Percentiles rank a stretch among this genome's conserved stretches.
Evolutionary conservation across 495 filamentous ascomycete genomes (phyloP).

Genomic region (Penicillium atrosanguineum): DNA sequence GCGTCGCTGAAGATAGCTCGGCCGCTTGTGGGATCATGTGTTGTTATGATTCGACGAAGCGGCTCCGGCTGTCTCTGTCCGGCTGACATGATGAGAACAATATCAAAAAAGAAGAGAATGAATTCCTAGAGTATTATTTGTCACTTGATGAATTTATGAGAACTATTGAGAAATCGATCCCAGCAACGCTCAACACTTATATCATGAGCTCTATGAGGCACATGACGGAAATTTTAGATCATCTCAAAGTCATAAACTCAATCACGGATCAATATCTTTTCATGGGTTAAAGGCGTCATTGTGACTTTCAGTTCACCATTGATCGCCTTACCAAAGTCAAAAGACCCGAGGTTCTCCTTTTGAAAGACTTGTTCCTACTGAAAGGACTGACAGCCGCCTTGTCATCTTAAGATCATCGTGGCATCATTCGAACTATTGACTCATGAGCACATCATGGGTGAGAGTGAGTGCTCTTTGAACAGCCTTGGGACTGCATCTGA

Average conservation of each 20-base stretch:
- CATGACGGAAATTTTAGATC: slow-evolving; percentile 16
- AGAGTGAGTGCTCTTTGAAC: no score
- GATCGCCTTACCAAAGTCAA: slow-evolving; percentile 29
- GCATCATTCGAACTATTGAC: no score
- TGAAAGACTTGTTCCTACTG: no score
- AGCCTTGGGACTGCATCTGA: no score
- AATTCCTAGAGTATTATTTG: slow-evolving; percentile 4
- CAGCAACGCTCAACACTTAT: slow-evolving; percentile 14
- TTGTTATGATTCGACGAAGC: slow-evolving; percentile 20
- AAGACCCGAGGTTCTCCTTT: slow-evolving; percentile 37
- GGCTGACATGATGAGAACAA: slow-evolving; percentile 16
- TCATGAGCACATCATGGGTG: no score
- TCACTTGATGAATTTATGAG: neutral
- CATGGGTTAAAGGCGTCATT: slow-evolving; percentile 12
- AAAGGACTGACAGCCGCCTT: no score
- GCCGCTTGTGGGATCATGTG: slow-evolving; percentile 16
- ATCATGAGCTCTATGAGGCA: slow-evolving; percentile 12
- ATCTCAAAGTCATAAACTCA: slow-evolving; percentile 4
- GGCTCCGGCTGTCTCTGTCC: slow-evolving; percentile 16
- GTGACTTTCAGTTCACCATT: slow-evolving; percentile 1
- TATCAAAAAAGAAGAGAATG: slow-evolving; percentile 5
- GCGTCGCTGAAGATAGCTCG: slow-evolving; percentile 17
- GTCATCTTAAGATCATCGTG: no score
- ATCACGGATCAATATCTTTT: slow-evolving; percentile 11
- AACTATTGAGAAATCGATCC: neutral